Conservation (phyloP, 2,329 filamentous ascomycete genomes). For the Dactylellina leptospora region DNA sequence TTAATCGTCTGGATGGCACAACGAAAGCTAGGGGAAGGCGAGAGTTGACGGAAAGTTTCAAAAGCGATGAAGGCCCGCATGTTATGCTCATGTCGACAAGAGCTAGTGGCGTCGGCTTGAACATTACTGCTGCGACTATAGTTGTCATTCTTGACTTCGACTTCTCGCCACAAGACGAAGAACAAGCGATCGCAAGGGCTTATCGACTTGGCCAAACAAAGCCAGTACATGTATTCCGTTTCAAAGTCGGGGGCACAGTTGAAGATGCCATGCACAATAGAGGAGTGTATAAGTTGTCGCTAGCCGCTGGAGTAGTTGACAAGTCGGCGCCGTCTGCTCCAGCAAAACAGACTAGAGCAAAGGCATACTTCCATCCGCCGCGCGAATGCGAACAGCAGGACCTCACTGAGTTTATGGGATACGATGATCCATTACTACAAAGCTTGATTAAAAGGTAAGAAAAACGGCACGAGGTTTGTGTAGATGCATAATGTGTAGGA, state of each 20-base stretch:
- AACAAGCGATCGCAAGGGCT: conserved; percentile 84
- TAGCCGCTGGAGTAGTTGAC: conserved; percentile 82
- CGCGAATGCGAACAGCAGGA: conserved; percentile 15
- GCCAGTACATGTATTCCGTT: conserved; percentile 82
- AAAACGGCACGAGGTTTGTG: no score
- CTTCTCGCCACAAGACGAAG: conserved; percentile 82
- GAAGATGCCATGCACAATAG: conserved; percentile 78
- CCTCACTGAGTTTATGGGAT: conserved; percentile 4
- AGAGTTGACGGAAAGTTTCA: conserved; percentile 73
- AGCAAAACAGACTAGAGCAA: conserved; percentile 7
- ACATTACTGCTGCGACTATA: conserved; percentile 82
- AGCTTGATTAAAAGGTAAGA: conserved; percentile 27
- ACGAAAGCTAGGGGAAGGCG: conserved; percentile 70
- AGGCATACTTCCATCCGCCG: conserved; percentile 31
- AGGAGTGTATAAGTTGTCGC: conserved; percentile 81
- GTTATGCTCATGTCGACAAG: conserved; percentile 83
- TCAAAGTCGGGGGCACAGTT: conserved; percentile 79
- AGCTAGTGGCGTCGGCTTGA: conserved; percentile 83
- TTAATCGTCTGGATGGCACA: conserved; percentile 73
- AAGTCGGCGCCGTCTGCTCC: conserved; percentile 72
- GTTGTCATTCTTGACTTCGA: conserved; percentile 86
- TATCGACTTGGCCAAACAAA: conserved; percentile 86
- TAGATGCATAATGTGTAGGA: no score
- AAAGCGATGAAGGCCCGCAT: conserved; percentile 63
- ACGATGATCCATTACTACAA: conserved; percentile 9